Evolutionary conservation across 1,284 basidiomycete genomes (phyloP), one percentile per base, ranked within the genome.

Genomic region (Polyporus tsugae): DNA sequence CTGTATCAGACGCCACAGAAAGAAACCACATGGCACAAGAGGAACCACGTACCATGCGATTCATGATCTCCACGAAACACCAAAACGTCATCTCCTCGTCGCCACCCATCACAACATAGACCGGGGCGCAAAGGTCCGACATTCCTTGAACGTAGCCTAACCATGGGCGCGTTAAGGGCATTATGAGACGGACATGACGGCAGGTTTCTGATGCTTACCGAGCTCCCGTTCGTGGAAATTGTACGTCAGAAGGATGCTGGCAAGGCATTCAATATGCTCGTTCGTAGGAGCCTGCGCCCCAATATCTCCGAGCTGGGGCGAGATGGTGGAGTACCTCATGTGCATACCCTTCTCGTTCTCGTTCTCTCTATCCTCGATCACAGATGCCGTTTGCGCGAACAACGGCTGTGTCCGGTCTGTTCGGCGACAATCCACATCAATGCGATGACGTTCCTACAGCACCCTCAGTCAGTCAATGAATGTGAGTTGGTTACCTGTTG

Each of bases 1-100:
- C 22, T 60, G 13, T 60, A 41, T 66, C 9, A 64, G 39, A 19
- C 25, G 42, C n/a, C 57, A 22, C 49, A 41, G 11, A 52, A 46
- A 25, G 6, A 22, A 7, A 38, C 46, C 2, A 15, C 2, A 10
- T 39, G n/a, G 42, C 2, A 15, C 2, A 10, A 44, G n/a, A 39
- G 15, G 46, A 22, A 38, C 4, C 25, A 82, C 88, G 67, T 68
- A 94, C 95, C 95, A 98, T 97, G 60, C 95, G 91, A 75, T 95
- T 87, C 98, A 99, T 99, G 66, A 98, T 87, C 70, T 93, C 90
- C 25, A 95, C 95, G 77, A 99, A 96, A 76, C 95, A 96, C 96
- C 96, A 98, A 80, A 98, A 99, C 0, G 95, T 95, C 78, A 93
- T 82, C 58, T 92, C 93, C 76, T 98, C 95, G 74, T 98, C 94